These are phyloP conservation scores for Dictyostelium purpureum DNA, from an alignment of 78 protist genomes.

Conservation along the genomic window DNA sequence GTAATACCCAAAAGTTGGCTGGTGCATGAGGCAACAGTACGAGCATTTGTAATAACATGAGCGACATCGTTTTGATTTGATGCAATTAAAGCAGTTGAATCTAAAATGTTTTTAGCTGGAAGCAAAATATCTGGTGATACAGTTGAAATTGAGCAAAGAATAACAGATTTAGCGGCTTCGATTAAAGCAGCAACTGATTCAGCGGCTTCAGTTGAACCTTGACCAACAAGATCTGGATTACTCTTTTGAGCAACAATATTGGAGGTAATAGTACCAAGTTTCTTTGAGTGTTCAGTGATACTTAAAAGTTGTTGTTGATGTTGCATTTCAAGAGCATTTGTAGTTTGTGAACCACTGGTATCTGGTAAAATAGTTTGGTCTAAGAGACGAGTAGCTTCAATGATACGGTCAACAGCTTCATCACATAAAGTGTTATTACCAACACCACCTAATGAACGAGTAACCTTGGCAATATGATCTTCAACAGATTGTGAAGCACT, in stretches of 20 bases:
- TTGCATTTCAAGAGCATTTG: conserved; percentile 12
- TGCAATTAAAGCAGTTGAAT: conserved; percentile 21
- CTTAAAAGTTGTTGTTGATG: conserved; percentile 44
- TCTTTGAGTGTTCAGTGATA: conserved; percentile 41
- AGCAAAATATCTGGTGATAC: conserved; percentile 65
- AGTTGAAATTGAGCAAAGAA: conserved; percentile 37
- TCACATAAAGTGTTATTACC: conserved; percentile 21
- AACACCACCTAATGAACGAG: conserved; percentile 36
- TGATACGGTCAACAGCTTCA: conserved; percentile 64
- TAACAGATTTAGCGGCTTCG: conserved; percentile 20
- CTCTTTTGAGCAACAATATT: conserved; percentile 29
- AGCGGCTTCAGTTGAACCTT: conserved; percentile 36
- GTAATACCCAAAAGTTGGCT: conserved; percentile 28
- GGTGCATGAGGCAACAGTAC: conserved; percentile 69
- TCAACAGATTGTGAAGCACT: conserved; percentile 21
- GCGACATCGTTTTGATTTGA: not conserved
- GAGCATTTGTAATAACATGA: conserved; percentile 22
- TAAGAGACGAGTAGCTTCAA: conserved; percentile 54
- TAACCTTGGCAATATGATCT: conserved; percentile 25
- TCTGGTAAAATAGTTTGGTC: conserved; percentile 63
- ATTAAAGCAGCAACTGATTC: conserved; percentile 22
- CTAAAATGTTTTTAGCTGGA: conserved; percentile 42
- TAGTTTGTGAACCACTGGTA: conserved; percentile 40
- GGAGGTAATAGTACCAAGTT: conserved; percentile 52
- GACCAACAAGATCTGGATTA: conserved; percentile 16